Conservation (phyloP, 1,284 basidiomycete genomes). For the Fomitiporia mediterranea region DNA sequence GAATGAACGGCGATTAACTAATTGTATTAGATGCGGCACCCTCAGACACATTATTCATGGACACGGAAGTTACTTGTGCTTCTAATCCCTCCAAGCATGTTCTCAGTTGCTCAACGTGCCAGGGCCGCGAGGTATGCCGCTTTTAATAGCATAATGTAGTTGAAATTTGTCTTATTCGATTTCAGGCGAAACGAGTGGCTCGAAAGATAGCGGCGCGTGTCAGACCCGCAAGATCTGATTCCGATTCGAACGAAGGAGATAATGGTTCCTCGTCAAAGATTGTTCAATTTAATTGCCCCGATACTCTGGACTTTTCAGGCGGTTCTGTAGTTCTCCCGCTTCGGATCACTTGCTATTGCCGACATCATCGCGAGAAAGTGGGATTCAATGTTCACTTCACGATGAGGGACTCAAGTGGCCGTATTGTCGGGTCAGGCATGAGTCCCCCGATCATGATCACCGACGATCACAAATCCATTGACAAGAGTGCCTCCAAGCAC, state of each 20-base stretch:
- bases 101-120: conserved; percentile 79
- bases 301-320: conserved; percentile 84
- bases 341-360: conserved; percentile 97
- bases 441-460: conserved; percentile 98
- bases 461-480: conserved; percentile 92
- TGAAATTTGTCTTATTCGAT: conserved; percentile 17
- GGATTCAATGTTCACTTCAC: conserved; percentile 94
- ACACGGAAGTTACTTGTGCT: conserved; percentile 65
- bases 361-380: conserved; percentile 96
- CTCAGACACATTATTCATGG: conserved; percentile 68
- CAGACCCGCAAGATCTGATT: conserved; percentile 70
- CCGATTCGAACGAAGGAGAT: conserved; percentile 51
- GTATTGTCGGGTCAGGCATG: conserved; percentile 77
- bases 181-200: conserved; percentile 80
- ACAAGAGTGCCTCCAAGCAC: conserved; percentile 30
- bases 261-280: conserved; percentile 79
- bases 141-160: conserved; percentile 9
- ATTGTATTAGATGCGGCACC: conserved; percentile 54
- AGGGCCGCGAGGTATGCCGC: conserved; percentile 69
- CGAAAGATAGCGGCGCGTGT: conserved; percentile 80
- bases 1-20: conserved; percentile 20
- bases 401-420: conserved; percentile 78
- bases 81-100: conserved; percentile 77
- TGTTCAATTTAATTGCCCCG: conserved; percentile 94
- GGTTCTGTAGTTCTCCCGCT: conserved; percentile 90